Conservation (phyloP, 73 alveolate species). For the Paramecium sexaurelia region DNA sequence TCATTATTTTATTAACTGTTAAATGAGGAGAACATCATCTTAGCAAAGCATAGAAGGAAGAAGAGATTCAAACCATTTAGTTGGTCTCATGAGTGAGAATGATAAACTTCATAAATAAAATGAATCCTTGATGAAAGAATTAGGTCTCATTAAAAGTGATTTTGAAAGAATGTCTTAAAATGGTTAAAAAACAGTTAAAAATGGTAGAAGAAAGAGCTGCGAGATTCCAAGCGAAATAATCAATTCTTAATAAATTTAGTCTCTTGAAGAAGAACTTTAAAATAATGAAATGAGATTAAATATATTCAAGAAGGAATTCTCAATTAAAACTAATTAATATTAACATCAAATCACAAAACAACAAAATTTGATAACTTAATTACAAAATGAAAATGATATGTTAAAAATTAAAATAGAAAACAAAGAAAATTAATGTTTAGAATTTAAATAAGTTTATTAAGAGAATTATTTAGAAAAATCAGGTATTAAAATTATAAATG, state of each 20-base stretch:
- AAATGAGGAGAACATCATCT: slow-evolving; percentile 8
- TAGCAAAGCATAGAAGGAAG: not conserved
- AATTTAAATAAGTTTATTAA: not conserved
- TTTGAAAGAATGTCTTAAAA: slow-evolving; percentile 4
- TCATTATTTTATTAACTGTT: slow-evolving; percentile 30
- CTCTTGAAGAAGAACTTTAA: not conserved
- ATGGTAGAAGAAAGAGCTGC: not conserved
- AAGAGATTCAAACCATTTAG: not conserved
- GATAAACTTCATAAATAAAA: not conserved
- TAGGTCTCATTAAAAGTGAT: not conserved
- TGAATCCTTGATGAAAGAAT: slow-evolving; percentile 13
- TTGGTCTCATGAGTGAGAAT: slow-evolving; percentile 26
- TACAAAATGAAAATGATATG: not conserved
- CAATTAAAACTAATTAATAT: not conserved
- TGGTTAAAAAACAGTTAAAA: slow-evolving; percentile 11
- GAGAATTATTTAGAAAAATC: slow-evolving; percentile 26
- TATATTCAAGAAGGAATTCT: not conserved
- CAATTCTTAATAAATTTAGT: not conserved
- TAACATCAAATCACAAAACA: not conserved
- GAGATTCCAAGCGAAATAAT: slow-evolving; percentile 9
- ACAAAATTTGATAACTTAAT: not conserved
- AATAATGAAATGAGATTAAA: not conserved
- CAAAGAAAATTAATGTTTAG: not conserved
- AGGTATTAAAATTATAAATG: slow-evolving; percentile 6
- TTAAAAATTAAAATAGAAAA: not conserved